Conservation (phyloP, 1,284 basidiomycete genomes). For the Ustilago nuda region DNA sequence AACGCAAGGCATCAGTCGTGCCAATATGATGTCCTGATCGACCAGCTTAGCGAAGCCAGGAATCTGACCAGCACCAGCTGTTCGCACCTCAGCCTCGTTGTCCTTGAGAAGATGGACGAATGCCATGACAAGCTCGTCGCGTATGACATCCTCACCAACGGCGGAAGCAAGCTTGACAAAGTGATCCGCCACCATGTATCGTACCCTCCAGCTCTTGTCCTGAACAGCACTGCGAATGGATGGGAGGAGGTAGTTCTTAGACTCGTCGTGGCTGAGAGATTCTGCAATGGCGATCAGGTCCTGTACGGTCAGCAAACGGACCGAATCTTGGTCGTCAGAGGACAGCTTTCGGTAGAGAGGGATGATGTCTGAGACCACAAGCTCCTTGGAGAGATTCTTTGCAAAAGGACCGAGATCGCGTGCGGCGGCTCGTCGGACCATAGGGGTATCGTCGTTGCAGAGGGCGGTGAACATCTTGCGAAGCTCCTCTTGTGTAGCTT, state of each 20-base stretch:
- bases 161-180: slow-evolving; percentile 95
- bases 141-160: slow-evolving; percentile 88
- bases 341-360: slow-evolving; percentile 95
- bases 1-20: slow-evolving; percentile 94
- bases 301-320: slow-evolving; percentile 93
- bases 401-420: slow-evolving; percentile 82
- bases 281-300: slow-evolving; percentile 93
- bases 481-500: slow-evolving; percentile 84
- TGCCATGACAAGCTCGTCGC: slow-evolving; percentile 92
- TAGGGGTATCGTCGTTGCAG: slow-evolving; percentile 94
- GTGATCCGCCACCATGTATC: slow-evolving; percentile 98
- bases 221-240: slow-evolving; percentile 82
- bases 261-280: slow-evolving; percentile 84
- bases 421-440: slow-evolving; percentile 96
- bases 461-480: slow-evolving; percentile 86
- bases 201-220: slow-evolving; percentile 98
- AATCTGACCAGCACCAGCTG: slow-evolving; percentile 93
- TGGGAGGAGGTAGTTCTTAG: slow-evolving; percentile 89
- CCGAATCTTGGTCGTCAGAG: slow-evolving; percentile 97
- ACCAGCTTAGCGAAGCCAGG: slow-evolving; percentile 96
- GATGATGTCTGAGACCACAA: slow-evolving; percentile 82
- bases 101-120: slow-evolving; percentile 96
- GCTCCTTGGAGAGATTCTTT: slow-evolving; percentile 67
- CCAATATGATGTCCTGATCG: slow-evolving; percentile 92
- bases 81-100: slow-evolving; percentile 98